Evolutionary conservation across 768 basidiomycete species (phyloP).

Genomic region (Tricholoma sp.): DNA sequence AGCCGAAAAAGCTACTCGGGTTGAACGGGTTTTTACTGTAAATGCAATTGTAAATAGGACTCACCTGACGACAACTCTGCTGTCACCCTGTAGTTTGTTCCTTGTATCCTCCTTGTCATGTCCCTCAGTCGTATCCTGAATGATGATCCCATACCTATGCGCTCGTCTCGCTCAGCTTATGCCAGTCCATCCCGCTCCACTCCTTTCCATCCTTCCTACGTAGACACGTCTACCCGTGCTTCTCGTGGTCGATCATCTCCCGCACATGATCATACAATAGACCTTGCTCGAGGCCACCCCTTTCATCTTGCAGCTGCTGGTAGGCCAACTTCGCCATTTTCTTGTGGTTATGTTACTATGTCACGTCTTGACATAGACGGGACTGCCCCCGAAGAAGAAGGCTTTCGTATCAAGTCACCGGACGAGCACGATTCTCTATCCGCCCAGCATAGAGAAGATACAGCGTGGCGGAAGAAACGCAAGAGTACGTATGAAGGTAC

Average conservation of each 20-base stretch:
- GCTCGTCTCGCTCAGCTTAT: conserved; percentile 28
- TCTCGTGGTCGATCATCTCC: conserved; percentile 21
- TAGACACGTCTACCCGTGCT: conserved; percentile 13
- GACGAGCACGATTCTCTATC: not conserved
- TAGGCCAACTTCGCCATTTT: not conserved
- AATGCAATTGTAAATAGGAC: not conserved
- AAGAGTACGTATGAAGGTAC: not conserved
- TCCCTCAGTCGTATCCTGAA: conserved; percentile 79
- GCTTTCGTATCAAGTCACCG: not conserved
- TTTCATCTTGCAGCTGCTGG: conserved; percentile 10
- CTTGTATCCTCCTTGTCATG: conserved; percentile 34
- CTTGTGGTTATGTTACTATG: not conserved
- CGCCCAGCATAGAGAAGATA: not conserved
- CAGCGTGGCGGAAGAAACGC: not conserved
- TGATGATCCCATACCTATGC: conserved; percentile 51
- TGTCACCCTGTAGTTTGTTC: not conserved
- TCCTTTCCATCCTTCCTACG: conserved; percentile 14
- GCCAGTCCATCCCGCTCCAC: conserved; percentile 21
- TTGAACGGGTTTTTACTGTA: not conserved
- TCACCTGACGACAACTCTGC: not conserved
- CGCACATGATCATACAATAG: conserved; percentile 6
- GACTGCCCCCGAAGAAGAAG: not conserved
- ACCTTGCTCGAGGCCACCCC: conserved; percentile 1
- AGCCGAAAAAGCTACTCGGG: not conserved
- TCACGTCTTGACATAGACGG: not conserved